Evolutionary conservation across 2,329 filamentous ascomycete genomes (phyloP), one percentile per base, ranked within the genome.

Genomic region (Eurotiales sp.): DNA sequence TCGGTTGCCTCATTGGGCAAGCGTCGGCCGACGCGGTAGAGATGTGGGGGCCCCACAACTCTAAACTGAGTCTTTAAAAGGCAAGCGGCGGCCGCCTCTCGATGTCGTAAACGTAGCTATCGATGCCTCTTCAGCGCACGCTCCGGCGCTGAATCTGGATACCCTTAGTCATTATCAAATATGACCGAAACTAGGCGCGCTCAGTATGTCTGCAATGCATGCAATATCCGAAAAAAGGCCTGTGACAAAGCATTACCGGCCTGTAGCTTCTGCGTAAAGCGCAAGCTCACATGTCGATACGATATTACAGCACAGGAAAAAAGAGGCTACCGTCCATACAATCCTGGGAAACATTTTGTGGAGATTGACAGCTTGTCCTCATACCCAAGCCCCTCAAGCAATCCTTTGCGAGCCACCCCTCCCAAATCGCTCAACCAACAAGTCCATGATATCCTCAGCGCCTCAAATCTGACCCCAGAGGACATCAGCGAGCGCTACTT

Each of bases 311-410:
- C 23, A n/a, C 36, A 19, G 6, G 21, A 34, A 25, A 37, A 25
- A 19, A 48, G 40, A 25, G 22, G 23, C n/a, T 11, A n/a, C 6
- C 50, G 50, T 8, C 11, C 45, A 39, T 52, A 52, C 40, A 52
- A 52, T 25, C 51, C 51, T 8, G 51, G 51, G 8, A 44, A 37
- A 21, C 40, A 49, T 25, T 53, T 53, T 39, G 46, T 53, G 25
- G 45, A 45, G 23, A 27, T 37, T 19, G 37, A 30, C 21, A 22
- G n/a, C 37, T 37, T 41, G 22, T n/a, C n/a, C n/a, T n/a, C n/a
- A n/a, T n/a, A n/a, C n/a, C n/a, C n/a, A 27, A 40, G 32, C 34
- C 21, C 34, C 23, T 37, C 23, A n/a, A 23, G 8, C 25, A 34
- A 22, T 46, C 27, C 30, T 34, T 8, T 3, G 1, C 34, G 19